Evolutionary conservation across 2,329 filamentous ascomycete genomes (phyloP).

Genomic region (Massarina eburnea): DNA sequence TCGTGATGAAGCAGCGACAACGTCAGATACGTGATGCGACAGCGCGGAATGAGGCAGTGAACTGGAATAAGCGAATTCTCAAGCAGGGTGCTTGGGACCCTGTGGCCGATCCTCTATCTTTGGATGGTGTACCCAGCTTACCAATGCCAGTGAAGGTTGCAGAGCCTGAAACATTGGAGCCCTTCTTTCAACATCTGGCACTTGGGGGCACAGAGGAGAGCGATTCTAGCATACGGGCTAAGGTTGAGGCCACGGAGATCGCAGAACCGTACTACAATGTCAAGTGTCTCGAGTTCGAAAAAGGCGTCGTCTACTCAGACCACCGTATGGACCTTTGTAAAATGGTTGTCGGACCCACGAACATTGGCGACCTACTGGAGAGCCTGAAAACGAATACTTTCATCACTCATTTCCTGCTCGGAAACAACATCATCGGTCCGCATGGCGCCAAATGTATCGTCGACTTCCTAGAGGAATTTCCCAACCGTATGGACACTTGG

Average conservation of each 20-base stretch:
- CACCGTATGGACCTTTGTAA: slow-evolving; percentile 59
- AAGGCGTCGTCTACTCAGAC: slow-evolving; percentile 53
- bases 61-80: slow-evolving; percentile 30
- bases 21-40: slow-evolving; percentile 17
- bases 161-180: slow-evolving; percentile 32
- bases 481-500: slow-evolving; percentile 57
- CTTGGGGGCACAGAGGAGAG: slow-evolving; percentile 26
- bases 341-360: slow-evolving; percentile 56
- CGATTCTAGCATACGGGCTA: slow-evolving; percentile 9
- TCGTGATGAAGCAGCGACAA: slow-evolving; percentile 23
- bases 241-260: slow-evolving; percentile 18
- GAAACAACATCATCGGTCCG: slow-evolving; percentile 58
- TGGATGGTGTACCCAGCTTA: slow-evolving; percentile 32
- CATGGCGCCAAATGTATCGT: slow-evolving; percentile 48
- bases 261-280: slow-evolving; percentile 39
- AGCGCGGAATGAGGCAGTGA: slow-evolving; percentile 17
- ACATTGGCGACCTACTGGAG: slow-evolving; percentile 55
- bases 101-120: slow-evolving; percentile 28
- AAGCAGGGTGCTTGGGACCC: slow-evolving; percentile 42
- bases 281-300: slow-evolving; percentile 41
- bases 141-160: slow-evolving; percentile 44
- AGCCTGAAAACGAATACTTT: slow-evolving; percentile 52
- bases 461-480: slow-evolving; percentile 49
- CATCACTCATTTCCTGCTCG: slow-evolving; percentile 56
- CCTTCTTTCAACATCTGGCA: slow-evolving; percentile 42